Evolutionary conservation across 306 rosid species (phyloP), one percentile per base, ranked within the genome.

Genomic region (Potentilla sterilis): DNA sequence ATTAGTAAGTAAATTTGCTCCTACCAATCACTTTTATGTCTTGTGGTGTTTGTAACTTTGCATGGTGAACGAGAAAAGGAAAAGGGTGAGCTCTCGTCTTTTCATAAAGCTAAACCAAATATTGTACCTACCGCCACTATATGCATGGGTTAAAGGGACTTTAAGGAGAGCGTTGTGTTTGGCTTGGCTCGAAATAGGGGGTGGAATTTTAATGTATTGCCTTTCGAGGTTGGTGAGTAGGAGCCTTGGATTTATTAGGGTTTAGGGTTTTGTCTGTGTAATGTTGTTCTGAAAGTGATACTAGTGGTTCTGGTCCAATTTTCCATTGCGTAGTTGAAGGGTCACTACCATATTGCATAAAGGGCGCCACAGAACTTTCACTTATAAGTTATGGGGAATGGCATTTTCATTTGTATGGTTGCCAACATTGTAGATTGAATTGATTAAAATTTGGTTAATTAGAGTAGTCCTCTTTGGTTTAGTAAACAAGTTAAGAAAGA

Each of bases 181-280:
- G 79, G 46, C 68, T 15, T 54, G 63, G 37, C 52, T 57, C 78
- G 71, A 40, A 3, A 64, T 16, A 0, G 57, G 58, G 51, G 54
- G 11, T 42, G 65, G 78, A 74, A 14, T 73, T 80, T 83, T 66
- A 79, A 72, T 77, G 81, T 35, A 77, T 83, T 83, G 69, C 76
- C 72, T 74, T 72, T 78, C 74, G n/a, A 75, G 79, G 79, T 84
- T 78, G 85, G 81, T 84, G 83, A 69, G 81, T 75, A 21, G 80
- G 66, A 57, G 74, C 72, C 58, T 81, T 78, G 67, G 87, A 74
- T 70, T 84, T 84, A 84, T 77, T 74, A 77, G 80, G 67, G 82
- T 70, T 69, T 69, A 22, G 62, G 42, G 54, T 69, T 73, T 69
- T 74, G 78, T 70, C 80, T 41, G 49, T 15, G 37, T 64, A 48